Base-by-base conservation (phyloP, 306 rosid genomes). In the Cicer pinnatifidum region DNA sequence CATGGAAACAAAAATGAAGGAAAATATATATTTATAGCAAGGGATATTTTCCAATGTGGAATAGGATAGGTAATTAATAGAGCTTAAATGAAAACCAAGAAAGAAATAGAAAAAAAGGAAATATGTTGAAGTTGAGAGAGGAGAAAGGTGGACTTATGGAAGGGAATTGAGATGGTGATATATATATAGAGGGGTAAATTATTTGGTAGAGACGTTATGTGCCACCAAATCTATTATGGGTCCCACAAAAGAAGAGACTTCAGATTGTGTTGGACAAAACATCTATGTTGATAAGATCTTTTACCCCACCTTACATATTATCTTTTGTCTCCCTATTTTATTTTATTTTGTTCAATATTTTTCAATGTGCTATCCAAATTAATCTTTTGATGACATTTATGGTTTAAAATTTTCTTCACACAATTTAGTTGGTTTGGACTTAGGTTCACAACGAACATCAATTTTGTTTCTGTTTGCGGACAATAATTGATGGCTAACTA, bases 221-320 rank as follows among this genome's bases (percentile, higher is more conserved):
- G 86, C 78, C 73, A 80, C 72, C 57, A 87, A 88, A 91, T 91
- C 97, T 89, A 84, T 85, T 2, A 1, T 48, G 92, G 98, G 95
- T 53, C 92, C 98, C 86, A 83, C 86, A 43, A 89, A 89, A 86
- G 90, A 84, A 82, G 85, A 82, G 83, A 35, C 72, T 47, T 5
- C 81, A 89, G 96, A 94, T 94, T 84, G 83, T 87, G 89, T 75
- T 82, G 39, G 89, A 83, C 81, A 85, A 83, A 75, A 84, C 83
- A 69, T 86, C 80, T 61, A 67, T 82, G 67, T 84, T 87, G 89
- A 87, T 87, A 82, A 85, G 89, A 91, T 91, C 89, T 87, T 84
- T 85, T 77, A 78, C 79, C 96, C 97, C 90, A 88, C 92, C 71
- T 17, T 28, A 53, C 51, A 84, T 71, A 75, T 72, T 72, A 70